Conservation (phyloP, 1,284 basidiomycete species). For the Malassezia pachydermatis region DNA sequence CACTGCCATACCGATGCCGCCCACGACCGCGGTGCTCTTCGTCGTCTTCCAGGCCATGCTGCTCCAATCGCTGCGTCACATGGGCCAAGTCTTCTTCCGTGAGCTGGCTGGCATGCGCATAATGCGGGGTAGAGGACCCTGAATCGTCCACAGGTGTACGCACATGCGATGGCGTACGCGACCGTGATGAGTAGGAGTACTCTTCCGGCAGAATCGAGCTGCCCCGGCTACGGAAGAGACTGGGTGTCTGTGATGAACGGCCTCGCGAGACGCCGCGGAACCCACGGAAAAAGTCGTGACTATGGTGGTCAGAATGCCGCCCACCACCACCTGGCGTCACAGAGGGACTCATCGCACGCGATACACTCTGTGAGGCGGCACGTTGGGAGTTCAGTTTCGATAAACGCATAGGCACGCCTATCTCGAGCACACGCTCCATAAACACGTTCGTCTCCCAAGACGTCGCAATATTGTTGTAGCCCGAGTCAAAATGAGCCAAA, state of each 20-base stretch:
- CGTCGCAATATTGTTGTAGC: conserved; percentile 28
- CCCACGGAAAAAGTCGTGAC: conserved; percentile 5
- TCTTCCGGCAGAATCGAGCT: not conserved
- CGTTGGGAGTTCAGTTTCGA: conserved; percentile 13
- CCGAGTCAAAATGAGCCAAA: conserved; percentile 37
- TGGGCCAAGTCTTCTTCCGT: conserved; percentile 12
- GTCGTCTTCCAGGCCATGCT: conserved; percentile 13
- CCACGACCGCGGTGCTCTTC: conserved; percentile 1
- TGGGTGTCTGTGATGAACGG: conserved; percentile 2
- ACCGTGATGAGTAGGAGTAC: not conserved
- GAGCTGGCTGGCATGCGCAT: not conserved
- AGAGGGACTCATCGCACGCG: conserved; percentile 10
- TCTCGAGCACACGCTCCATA: conserved; percentile 42
- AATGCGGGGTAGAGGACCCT: conserved; percentile 1
- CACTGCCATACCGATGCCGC: not conserved
- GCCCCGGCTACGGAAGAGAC: not conserved
- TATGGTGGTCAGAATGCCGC: not conserved
- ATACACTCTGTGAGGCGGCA: conserved; percentile 1
- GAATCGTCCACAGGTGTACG: conserved; percentile 1
- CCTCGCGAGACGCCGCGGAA: conserved; percentile 17
- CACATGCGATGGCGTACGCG: not conserved
- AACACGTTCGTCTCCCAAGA: conserved; percentile 43
- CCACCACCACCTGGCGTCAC: conserved; percentile 1
- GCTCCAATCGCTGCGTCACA: conserved; percentile 2
- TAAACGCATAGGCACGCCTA: conserved; percentile 25